Evolutionary conservation across 345 rosid genomes (phyloP).

Genomic region (Xanthoceras sorbifolium): DNA sequence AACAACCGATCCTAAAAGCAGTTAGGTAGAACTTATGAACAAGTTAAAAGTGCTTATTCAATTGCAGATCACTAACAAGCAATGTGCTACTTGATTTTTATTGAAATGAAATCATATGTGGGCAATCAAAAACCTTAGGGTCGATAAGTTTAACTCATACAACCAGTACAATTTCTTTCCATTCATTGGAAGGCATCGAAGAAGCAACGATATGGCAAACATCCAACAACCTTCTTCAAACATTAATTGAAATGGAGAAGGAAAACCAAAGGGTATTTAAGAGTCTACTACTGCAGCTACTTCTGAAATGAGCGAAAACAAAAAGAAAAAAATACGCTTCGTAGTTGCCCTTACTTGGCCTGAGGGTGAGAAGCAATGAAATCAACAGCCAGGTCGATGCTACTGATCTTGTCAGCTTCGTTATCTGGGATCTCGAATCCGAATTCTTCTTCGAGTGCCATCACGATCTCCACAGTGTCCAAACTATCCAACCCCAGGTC

Average conservation of each 20-base stretch:
- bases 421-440: conserved; percentile 91
- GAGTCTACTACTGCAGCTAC: conserved; percentile 17
- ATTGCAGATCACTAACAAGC: background rate
- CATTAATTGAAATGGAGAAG: background rate
- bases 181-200: background rate
- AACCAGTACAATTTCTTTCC: conserved; percentile 5
- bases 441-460: conserved; percentile 97
- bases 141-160: background rate
- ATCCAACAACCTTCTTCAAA: background rate
- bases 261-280: background rate
- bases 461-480: conserved; percentile 92
- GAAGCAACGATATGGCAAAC: background rate
- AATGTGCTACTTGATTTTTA: background rate
- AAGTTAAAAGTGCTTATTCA: no score
- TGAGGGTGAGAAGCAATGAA: conserved; percentile 96
- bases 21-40: no score
- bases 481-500: conserved; percentile 95
- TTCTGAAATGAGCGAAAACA: background rate
- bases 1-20: no score
- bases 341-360: conserved; percentile 57
- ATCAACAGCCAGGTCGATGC: conserved; percentile 63
- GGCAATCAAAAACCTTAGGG: background rate
- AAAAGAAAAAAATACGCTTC: background rate
- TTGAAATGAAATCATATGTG: background rate
- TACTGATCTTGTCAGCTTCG: conserved; percentile 88